Evolutionary conservation across 2,329 filamentous ascomycete genomes (phyloP), one percentile per base, ranked within the genome.

Genomic region (Hirsutella rhossiliensis): DNA sequence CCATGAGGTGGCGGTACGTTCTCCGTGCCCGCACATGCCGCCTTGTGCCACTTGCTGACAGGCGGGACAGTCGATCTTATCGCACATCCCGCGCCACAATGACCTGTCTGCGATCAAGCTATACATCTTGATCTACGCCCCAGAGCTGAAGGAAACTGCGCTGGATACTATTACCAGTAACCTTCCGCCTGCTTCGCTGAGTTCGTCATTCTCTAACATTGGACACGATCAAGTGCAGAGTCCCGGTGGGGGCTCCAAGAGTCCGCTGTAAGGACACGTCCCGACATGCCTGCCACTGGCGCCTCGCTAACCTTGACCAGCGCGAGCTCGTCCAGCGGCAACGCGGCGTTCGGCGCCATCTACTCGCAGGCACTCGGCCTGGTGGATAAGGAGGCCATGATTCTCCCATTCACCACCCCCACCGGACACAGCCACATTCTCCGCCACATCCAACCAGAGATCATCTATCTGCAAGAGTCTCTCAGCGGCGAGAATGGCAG

Each of bases 191-290:
- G 77, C 61, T 66, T 94, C 70, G 60, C 76, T 73, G 47, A 79
- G 76, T 65, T 94, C 87, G 43, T 94, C 88, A 5, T 95, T 87
- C 68, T 88, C 86, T 51, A 88, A 92, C 65, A 92, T 95, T 61
- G 80, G 76, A 48, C 75, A 78, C 53, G 77, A 84, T 52, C 81
- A 90, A 62, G 80, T 75, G 42, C 76, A 79, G 56, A 81, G 80
- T 1, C 76, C 82, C 20, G 75, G 71, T 43, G 79, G 82, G 39
- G 82, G 85, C 52, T 57, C 66, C 12, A 77, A 77, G 56, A 79
- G 70, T 48, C 72, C 75, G 7, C 48, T 78, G 69, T 76, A 66
- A 58, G 74, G 20, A 20, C 8, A 29, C 18, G 62, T 13, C 49
- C 27, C 47, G n/a, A 5, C 6, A 27, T 19, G 13, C 8, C 47